Base-by-base conservation (phyloP, 768 basidiomycete species). In the Lentinula sp. region DNA sequence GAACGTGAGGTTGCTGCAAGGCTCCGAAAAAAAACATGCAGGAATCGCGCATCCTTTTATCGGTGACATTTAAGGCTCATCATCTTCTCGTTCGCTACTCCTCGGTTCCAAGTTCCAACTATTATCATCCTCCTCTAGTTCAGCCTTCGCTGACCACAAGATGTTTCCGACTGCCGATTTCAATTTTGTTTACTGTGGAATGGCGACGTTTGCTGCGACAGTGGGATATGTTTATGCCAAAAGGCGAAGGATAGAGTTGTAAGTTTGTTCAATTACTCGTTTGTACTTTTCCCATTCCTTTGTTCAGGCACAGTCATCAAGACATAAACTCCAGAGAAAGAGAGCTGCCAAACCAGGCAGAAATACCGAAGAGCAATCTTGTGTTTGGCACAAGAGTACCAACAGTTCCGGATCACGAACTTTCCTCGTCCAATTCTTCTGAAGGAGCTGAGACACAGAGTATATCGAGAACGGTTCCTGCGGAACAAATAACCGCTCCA, bases 191-290 rank as follows among this genome's bases (percentile, higher is more conserved):
- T 67, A 73, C 59, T 74, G 73, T 31, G 74, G 75, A 53, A 72
- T 74, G 40, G 74, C 75, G 18, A 76, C 74, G 42, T 67, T 76
- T 62, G 75, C 74, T 53, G 74, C 73, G 4, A 72, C 71, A 1
- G 65, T 76, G 28, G 68, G 74, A 31, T 74, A 75, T 21, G 72
- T 73, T 1, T 74, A 70, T 45, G 67, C 59, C 13, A 60, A 60
- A 49, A 39, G 50, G 40, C 35, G 45, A 32, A 46, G 57, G n/a
- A 21, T 48, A 40, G 57, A 59, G 2, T 23, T 13, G 57, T 45
- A n/a, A 45, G 46, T 37, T 10, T 48, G 21, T n/a, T 48, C 46
- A 48, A 21, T 48, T n/a, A 8, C 28, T 28, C 28, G 28, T 28
- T 28, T 28, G 28, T 28, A 28, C 28, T 28, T 28, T 28, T 28